Percentiles rank a stretch among this genome's conserved stretches.
These are phyloP conservation scores for Yamadazyma sp. DNA, from an alignment of 805 yeast genomes.

Conservation along the genomic window DNA sequence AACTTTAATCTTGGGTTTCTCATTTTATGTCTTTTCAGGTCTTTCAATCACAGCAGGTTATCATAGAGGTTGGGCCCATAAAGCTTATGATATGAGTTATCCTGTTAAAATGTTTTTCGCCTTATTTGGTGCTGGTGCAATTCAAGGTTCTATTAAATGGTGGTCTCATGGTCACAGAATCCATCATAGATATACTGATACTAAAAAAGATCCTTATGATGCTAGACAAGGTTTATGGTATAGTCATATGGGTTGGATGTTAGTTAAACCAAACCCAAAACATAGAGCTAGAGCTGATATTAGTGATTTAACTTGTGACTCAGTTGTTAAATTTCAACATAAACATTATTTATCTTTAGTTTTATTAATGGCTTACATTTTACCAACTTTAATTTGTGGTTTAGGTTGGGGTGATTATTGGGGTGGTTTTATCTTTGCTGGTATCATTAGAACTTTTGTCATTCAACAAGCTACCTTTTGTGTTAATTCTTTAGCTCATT, in stretches of 20 bases:
- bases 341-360: constrained; percentile 66
- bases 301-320: constrained; percentile 70
- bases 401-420: constrained; percentile 51
- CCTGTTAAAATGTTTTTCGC: constrained; percentile 67
- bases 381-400: constrained; percentile 66
- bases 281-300: constrained; percentile 80
- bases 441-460: constrained; percentile 62
- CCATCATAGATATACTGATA: constrained; percentile 85
- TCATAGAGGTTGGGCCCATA: constrained; percentile 78
- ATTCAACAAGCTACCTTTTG: constrained; percentile 87
- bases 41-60: constrained; percentile 81
- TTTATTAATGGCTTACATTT: constrained; percentile 56
- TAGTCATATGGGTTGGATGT: constrained; percentile 86
- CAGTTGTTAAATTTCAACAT: constrained; percentile 79
- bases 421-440: constrained; percentile 81
- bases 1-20: constrained; percentile 51
- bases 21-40: constrained; percentile 60
- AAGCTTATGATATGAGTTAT: constrained; percentile 60
- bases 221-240: constrained; percentile 83
- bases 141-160: constrained; percentile 86
- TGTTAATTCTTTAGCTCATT: constrained; percentile 82
- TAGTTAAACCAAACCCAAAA: constrained; percentile 75
- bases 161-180: constrained; percentile 86
- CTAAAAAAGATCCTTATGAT: constrained; percentile 79
- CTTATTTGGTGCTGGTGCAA: constrained; percentile 76